phyloP scores from a whole-genome alignment of 371 early-diverging fungal genomes.

The Saksenaea oblongispora region DNA sequence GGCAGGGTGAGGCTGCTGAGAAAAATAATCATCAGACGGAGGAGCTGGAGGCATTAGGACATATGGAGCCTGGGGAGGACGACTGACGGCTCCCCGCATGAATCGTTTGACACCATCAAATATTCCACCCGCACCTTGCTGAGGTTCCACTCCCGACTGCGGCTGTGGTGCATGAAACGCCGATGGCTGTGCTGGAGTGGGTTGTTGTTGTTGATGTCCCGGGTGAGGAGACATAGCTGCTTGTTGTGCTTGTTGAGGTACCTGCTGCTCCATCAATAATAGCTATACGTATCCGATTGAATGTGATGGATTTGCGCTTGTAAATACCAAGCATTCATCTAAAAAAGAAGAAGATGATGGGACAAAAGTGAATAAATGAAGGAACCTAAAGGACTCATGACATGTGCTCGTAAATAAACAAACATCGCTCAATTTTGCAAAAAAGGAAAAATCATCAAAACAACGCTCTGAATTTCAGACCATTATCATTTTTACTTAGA shows the following conservation, averaged over 20 bases:
- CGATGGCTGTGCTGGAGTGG: background rate
- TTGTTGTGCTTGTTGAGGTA: background rate
- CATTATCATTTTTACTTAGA: no score
- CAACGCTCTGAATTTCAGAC: no score
- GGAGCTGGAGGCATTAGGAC: background rate
- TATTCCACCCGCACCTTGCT: background rate
- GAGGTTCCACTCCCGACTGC: background rate
- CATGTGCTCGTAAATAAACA: no score
- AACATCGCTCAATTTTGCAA: no score
- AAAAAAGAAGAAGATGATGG: no score
- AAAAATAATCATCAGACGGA: background rate
- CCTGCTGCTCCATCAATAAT: background rate
- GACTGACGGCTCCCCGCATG: background rate
- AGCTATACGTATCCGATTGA: no score
- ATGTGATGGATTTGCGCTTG: no score
- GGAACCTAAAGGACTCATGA: no score
- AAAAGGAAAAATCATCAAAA: no score
- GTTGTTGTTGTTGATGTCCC: background rate
- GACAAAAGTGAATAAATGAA: no score
- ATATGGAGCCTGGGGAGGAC: background rate
- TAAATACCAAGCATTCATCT: no score
- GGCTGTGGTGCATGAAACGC: background rate
- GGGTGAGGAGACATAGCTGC: background rate
- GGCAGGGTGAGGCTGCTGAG: background rate
- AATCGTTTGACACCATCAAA: background rate